A percentile compares a stretch with the other conserved stretches of the same genome.
These are phyloP conservation scores for Penicillium sp. DNA, from an alignment of 2,329 filamentous ascomycete species.

Conservation along the genomic window DNA sequence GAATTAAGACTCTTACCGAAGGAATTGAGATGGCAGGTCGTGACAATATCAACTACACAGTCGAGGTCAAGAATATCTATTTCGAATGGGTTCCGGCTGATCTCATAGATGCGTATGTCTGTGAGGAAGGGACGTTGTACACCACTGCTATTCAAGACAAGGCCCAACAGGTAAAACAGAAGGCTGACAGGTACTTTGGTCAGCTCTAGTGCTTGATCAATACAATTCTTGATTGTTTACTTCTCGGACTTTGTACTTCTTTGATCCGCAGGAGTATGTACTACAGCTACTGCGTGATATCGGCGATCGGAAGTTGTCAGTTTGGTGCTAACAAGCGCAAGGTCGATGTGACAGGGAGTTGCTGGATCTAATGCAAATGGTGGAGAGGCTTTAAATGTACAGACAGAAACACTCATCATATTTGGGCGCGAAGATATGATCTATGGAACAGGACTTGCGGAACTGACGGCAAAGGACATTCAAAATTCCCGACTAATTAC, in stretches of 20 bases:
- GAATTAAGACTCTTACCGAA: slow-evolving; percentile 21
- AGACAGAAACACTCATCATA: slow-evolving; percentile 26
- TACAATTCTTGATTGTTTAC: background rate
- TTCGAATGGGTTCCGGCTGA: slow-evolving; percentile 59
- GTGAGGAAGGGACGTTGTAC: slow-evolving; percentile 50
- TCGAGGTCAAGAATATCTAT: slow-evolving; percentile 49
- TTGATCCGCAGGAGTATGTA: background rate
- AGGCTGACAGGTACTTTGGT: slow-evolving; percentile 23
- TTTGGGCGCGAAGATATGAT: slow-evolving; percentile 26
- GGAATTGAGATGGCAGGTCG: slow-evolving; percentile 8
- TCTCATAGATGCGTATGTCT: slow-evolving; percentile 55
- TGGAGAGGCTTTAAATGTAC: slow-evolving; percentile 20
- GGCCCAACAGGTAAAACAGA: slow-evolving; percentile 21
- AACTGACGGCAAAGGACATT: slow-evolving; percentile 16
- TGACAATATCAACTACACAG: slow-evolving; percentile 15
- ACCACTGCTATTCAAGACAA: slow-evolving; percentile 22
- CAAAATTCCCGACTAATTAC: background rate
- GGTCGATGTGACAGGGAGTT: background rate
- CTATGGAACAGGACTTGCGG: slow-evolving; percentile 19
- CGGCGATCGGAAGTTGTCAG: background rate
- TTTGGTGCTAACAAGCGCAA: slow-evolving; percentile 2
- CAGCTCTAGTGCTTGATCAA: background rate
- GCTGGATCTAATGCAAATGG: slow-evolving; percentile 11
- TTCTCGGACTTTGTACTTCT: slow-evolving; percentile 1
- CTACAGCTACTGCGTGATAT: background rate